Base-by-base conservation (phyloP, 2,329 filamentous ascomycete genomes). In the Pestalotiopsis sp. region DNA sequence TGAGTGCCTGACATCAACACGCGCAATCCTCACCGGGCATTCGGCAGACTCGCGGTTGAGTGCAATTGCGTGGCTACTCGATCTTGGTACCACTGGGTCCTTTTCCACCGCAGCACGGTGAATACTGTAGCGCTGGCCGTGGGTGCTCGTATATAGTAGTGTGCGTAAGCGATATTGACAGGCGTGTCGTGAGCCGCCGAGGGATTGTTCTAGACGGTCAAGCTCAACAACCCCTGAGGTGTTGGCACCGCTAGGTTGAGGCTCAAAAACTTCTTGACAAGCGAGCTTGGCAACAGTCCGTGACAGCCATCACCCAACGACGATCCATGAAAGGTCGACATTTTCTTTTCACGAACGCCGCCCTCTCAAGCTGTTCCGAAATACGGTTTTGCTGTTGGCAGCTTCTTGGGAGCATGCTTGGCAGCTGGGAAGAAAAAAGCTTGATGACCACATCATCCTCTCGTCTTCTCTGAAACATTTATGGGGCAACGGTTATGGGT, bases 401-500 rank as follows among this genome's bases (percentile, higher is more conserved):
- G 25, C 9, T 20, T 1, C n/a, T 62, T 17, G 59, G 20, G 36
- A 25, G 4, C 12, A 14, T 12, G 36, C n/a, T 39, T 23, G 27
- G 17, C 59, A 36, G 25, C 9, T 39, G 14, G 14, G 27, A 23
- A 17, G 31, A 62, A 62, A 39, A 36, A 36, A 62, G 27, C n/a
- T 20, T 14, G 31, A 36, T 27, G 17, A 62, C 59, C 59, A 62
- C 59, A 62, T 62, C 59, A 62, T 62, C 59, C 31, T 36, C 59
- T 62, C 17, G 59, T n/a, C 27, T 62, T 39, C 59, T 39, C 59
- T 62, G 59, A 62, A 62, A 62, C 59, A 39, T 38, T n/a, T 62
- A 20, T 62, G 59, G 59, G 59, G 27, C 31, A 39, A 62, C 59
- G 27, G 59, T 39, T 62, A 62, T 62, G 59, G 59, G 59, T 39